Evolutionary conservation across 768 basidiomycete genomes (phyloP).

Genomic region (Pulveroboletus sp.): DNA sequence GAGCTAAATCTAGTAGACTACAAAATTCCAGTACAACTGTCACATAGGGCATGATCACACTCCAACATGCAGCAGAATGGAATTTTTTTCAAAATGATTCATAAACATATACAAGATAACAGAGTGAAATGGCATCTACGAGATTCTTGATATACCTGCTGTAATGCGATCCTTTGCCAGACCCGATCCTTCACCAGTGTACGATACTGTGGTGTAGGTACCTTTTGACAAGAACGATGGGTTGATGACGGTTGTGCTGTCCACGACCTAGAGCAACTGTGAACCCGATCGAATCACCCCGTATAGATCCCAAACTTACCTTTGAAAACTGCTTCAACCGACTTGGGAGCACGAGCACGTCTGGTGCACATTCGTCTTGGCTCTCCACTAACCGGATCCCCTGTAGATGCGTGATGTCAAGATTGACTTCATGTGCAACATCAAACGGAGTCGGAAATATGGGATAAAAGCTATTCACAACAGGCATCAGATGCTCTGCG

Average conservation of each 20-base stretch:
- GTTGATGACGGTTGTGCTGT: slow-evolving; percentile 77
- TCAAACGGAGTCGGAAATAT: slow-evolving; percentile 84
- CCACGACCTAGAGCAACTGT: slow-evolving; percentile 53
- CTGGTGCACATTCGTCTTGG: slow-evolving; percentile 54
- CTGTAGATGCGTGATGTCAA: slow-evolving; percentile 79
- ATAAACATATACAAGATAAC: neutral
- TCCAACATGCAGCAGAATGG: too few relatives aligned
- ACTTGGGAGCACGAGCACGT: slow-evolving; percentile 85
- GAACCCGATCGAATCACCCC: neutral
- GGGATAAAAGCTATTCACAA: slow-evolving; percentile 77
- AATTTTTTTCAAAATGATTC: too few relatives aligned
- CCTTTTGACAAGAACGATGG: slow-evolving; percentile 73
- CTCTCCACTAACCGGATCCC: slow-evolving; percentile 37
- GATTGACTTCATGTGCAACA: slow-evolving; percentile 74
- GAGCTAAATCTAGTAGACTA: too few relatives aligned
- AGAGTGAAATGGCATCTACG: slow-evolving; percentile 12
- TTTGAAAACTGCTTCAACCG: slow-evolving; percentile 87
- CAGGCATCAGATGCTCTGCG: neutral
- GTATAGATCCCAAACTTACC: slow-evolving; percentile 39
- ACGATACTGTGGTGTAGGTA: slow-evolving; percentile 47
- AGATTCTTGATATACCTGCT: slow-evolving; percentile 23
- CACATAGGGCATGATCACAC: too few relatives aligned
- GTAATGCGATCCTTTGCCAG: slow-evolving; percentile 28
- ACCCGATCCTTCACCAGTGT: slow-evolving; percentile 26
- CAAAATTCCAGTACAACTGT: too few relatives aligned